A percentile compares a stretch with the other conserved stretches of the same genome.
Conservation (phyloP, 805 yeast species). For the Myxozyma lipomycoides region DNA sequence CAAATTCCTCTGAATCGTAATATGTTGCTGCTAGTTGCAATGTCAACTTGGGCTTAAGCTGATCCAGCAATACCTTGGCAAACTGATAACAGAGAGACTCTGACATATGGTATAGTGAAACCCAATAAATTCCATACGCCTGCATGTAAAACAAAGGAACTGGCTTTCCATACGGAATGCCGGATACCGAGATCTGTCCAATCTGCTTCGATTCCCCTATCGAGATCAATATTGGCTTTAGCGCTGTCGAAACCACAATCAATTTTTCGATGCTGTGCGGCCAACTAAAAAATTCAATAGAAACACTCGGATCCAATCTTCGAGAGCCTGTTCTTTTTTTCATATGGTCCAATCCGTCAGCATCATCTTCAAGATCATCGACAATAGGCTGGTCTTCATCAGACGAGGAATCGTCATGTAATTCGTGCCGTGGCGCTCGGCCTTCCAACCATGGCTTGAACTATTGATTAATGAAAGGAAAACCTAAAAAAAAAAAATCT, state of each 20-base stretch:
- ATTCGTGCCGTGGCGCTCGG: slow-evolving; percentile 43
- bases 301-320: background rate
- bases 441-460: slow-evolving; percentile 45
- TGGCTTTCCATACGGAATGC: background rate
- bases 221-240: slow-evolving; percentile 5
- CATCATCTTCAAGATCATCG: slow-evolving; percentile 5
- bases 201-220: slow-evolving; percentile 7
- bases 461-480: slow-evolving; percentile 26
- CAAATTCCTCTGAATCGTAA: slow-evolving; percentile 15
- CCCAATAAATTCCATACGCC: slow-evolving; percentile 13
- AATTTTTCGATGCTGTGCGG: background rate
- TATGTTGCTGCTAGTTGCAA: slow-evolving; percentile 11
- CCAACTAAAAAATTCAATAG: background rate
- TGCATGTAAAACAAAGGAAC: slow-evolving; percentile 1
- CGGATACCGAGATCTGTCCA: slow-evolving; percentile 12
- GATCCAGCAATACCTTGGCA: slow-evolving; percentile 15
- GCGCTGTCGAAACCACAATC: slow-evolving; percentile 15
- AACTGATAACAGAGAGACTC: slow-evolving; percentile 12
- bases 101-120: slow-evolving; percentile 18
- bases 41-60: slow-evolving; percentile 10
- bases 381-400: slow-evolving; percentile 24
- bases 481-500: background rate
- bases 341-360: slow-evolving; percentile 2
- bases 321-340: background rate
- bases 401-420: slow-evolving; percentile 40